Base-by-base conservation (phyloP, 2,329 filamentous ascomycete species). In the Colletotrichum lentis region DNA sequence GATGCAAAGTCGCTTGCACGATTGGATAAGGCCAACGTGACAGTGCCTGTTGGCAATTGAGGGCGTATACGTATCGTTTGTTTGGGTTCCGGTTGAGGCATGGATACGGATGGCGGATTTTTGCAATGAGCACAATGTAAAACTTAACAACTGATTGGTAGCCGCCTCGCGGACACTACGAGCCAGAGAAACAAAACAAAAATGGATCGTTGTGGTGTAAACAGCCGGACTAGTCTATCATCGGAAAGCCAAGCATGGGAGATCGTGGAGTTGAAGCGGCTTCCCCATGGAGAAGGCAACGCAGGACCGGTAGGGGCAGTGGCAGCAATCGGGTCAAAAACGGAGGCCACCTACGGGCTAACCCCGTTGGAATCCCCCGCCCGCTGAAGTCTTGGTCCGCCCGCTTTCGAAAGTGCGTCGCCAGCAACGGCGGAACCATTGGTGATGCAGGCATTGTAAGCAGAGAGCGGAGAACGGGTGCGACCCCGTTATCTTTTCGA, bases 11-110 rank as follows among this genome's bases (percentile, higher is more conserved):
- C 83, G 1, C 77, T 77, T 73, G 79, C 73, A 3, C 86, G 82
- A 77, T 74, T 89, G 65, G 80, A 82, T 50, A 82, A 78, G 74
- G 85, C 84, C 37, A 85, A 81, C 54, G 73, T 76, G 69, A 80
- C 78, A 73, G 73, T 76, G 12, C 69, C 77, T 50, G 70, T 73
- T 12, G 72, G 73, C 39, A 53, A 64, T 22, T 58, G 46, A 37
- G 39, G 50, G 44, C 14, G 27, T 46, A n/a, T 22, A 41, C 20
- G 35, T 60, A 47, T 41, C 12, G 44, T 49, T 37, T 22, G 16
- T 43, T 18, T 22, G 47, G 41, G 20, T 58, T 37, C 31, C 31
- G 31, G 31, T 35, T 49, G 3, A 24, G 18, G 44, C n/a, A 61
- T 14, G 47, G 41, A 39, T 57, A 31, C 27, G 22, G 22, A 41